Evolutionary conservation across 768 basidiomycete genomes (phyloP).

Genomic region (Boletus sensibilis): DNA sequence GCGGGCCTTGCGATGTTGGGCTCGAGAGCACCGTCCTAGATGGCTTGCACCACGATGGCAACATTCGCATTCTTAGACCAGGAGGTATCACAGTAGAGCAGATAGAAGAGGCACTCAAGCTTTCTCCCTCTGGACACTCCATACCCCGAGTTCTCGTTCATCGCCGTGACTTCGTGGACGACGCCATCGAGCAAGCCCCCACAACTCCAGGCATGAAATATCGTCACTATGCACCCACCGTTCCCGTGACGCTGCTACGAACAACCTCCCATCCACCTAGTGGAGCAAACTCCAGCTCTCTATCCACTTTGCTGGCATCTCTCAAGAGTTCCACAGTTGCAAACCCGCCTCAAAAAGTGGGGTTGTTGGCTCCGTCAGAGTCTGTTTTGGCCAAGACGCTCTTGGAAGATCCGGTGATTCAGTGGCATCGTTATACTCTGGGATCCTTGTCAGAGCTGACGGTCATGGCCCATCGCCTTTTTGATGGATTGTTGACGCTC

Average conservation of each 20-base stretch:
- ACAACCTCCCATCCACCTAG: slow-evolving; percentile 45
- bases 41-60: slow-evolving; percentile 72
- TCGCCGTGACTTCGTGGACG: slow-evolving; percentile 71
- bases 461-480: slow-evolving; percentile 75
- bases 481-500: slow-evolving; percentile 81
- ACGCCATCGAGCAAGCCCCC: slow-evolving; percentile 70
- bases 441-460: slow-evolving; percentile 56
- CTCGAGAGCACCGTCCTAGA: slow-evolving; percentile 96
- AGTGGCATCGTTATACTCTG: slow-evolving; percentile 57
- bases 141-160: slow-evolving; percentile 74
- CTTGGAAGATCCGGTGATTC: slow-evolving; percentile 36
- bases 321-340: slow-evolving; percentile 30
- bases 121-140: slow-evolving; percentile 36
- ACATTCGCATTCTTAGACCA: slow-evolving; percentile 80
- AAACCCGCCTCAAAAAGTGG: slow-evolving; percentile 44
- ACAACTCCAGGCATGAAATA: slow-evolving; percentile 99
- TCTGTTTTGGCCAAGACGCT: slow-evolving; percentile 39
- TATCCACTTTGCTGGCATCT: slow-evolving; percentile 43
- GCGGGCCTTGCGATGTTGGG: slow-evolving; percentile 87
- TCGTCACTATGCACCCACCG: slow-evolving; percentile 89
- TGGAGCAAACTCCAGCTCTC: slow-evolving; percentile 30
- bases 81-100: slow-evolving; percentile 93
- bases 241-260: slow-evolving; percentile 77
- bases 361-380: slow-evolving; percentile 66
- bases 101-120: slow-evolving; percentile 58